Evolutionary conservation across 352 stramenopile genomes (phyloP).

Genomic region (Globisporangium cystogenes): DNA sequence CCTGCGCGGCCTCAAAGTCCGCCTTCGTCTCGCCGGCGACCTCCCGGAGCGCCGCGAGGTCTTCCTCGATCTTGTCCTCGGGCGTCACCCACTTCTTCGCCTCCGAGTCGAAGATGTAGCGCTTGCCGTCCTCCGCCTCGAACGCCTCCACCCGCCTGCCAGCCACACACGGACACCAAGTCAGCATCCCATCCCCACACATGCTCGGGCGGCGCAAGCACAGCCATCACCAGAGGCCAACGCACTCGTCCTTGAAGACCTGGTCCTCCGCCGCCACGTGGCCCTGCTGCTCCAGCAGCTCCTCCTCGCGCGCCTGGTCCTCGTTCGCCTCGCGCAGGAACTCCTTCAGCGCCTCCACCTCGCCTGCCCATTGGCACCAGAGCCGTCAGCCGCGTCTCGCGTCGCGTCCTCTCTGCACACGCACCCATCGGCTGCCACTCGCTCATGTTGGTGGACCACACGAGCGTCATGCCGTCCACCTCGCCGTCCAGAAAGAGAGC

Average conservation of each 20-base stretch:
- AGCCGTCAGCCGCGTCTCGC: no score
- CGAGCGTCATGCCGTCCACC: slow-evolving; percentile 67
- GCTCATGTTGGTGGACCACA: slow-evolving; percentile 47
- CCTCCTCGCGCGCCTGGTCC: slow-evolving; percentile 45
- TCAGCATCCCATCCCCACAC: no score
- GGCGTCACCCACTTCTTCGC: slow-evolving; percentile 64
- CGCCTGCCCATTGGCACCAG: slow-evolving; percentile 14
- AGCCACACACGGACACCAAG: neutral
- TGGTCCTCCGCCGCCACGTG: slow-evolving; percentile 37
- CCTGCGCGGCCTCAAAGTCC: slow-evolving; percentile 6
- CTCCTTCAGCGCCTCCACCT: slow-evolving; percentile 55
- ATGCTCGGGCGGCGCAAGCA: no score
- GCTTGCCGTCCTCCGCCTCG: slow-evolving; percentile 59
- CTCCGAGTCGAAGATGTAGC: slow-evolving; percentile 65
- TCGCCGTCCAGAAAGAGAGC: slow-evolving; percentile 56
- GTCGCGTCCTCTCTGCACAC: no score
- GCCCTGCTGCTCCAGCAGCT: slow-evolving; percentile 37
- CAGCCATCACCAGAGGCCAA: no score
- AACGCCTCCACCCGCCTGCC: slow-evolving; percentile 36
- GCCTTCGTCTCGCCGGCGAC: slow-evolving; percentile 20
- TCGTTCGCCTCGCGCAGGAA: slow-evolving; percentile 67
- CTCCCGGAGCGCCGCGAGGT: slow-evolving; percentile 56
- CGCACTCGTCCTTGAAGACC: slow-evolving; percentile 49
- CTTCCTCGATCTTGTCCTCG: slow-evolving; percentile 68
- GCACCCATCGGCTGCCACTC: slow-evolving; percentile 54